A percentile compares a stretch with the other conserved stretches of the same genome.
Conservation (phyloP, 2,329 filamentous ascomycete species). For the Passalora sequoiae region DNA sequence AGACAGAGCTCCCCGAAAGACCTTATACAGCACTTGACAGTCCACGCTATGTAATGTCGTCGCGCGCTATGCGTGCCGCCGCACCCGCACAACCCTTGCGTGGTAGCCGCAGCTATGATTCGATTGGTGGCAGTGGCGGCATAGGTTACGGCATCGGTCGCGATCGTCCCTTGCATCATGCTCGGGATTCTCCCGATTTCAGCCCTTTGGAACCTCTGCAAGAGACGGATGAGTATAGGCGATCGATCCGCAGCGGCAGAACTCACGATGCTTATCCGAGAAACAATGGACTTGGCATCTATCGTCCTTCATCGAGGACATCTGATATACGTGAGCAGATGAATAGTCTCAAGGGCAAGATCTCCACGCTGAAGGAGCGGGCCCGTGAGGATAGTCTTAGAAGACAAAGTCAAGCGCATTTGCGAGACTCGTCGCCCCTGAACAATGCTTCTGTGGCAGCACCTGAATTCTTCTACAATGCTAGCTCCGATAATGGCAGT, state of each 20-base stretch:
- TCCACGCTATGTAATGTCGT: conserved; percentile 9
- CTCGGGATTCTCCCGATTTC: conserved; percentile 36
- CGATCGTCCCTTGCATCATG: conserved; percentile 30
- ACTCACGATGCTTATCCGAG: conserved; percentile 3
- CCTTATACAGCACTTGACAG: conserved; percentile 26
- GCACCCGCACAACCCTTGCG: conserved; percentile 22
- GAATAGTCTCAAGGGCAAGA: conserved; percentile 77
- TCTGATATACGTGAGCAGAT: conserved; percentile 76
- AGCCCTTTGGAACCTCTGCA: conserved; percentile 38
- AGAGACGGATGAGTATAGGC: conserved; percentile 35
- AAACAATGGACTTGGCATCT: conserved; percentile 41
- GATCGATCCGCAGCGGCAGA: conserved; percentile 15
- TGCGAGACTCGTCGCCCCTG: conserved; percentile 68
- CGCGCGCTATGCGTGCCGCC: conserved; percentile 3
- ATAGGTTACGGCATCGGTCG: conserved; percentile 10
- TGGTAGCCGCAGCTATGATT: conserved; percentile 29
- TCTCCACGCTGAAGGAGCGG: conserved; percentile 72
- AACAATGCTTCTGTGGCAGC: conserved; percentile 53
- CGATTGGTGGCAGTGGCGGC: conserved; percentile 16
- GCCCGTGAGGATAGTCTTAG: conserved; percentile 74
- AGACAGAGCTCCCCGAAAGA: conserved; percentile 48
- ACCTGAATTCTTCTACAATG: conserved; percentile 30
- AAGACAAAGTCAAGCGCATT: conserved; percentile 68
- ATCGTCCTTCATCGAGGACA: conserved; percentile 65
- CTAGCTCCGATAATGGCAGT: conserved; percentile 18